Base-by-base conservation (phyloP, 2,329 filamentous ascomycete genomes). In the Pseudocercospora fijiensis region DNA sequence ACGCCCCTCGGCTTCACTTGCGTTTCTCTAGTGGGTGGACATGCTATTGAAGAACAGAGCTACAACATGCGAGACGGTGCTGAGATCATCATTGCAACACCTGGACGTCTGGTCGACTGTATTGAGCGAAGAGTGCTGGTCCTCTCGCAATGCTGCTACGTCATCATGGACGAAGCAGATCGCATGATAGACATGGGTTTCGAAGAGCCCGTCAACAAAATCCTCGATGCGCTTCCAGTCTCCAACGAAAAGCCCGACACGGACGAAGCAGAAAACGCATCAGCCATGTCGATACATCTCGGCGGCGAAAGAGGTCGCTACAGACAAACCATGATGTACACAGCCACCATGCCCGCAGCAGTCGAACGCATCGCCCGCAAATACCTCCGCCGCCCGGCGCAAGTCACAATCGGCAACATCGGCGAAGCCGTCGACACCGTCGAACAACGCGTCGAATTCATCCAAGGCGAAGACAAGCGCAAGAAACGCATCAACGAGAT, bases 281-380 rank as follows among this genome's bases (percentile, higher is more conserved):
- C 85, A 62, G 87, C 89, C n/a, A 98, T 98, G 94, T 89, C 88
- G 71, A 85, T 86, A 63, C 90, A 90, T 72, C 80, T 96, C 1
- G 88, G 88, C 59, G 87, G 87, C 18, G 53, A 56, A 24, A 87
- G 87, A 69, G 89, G 92, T 72, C 85, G 90, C 22, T 98, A 98
- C 80, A 85, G 95, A 64, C 94, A 99, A 78, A 99, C 95, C 0
- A 99, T 99, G 95, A 99, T 99, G 95, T 99, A 98, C 86, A 98
- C 95, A 69, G 95, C 95, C 59, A 99, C 95, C 27, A 99, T 99
- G 95, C 93, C 95, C 1, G 81, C 90, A 0, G 87, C 90, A 0
- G 91, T 99, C 16, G 95, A 99, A 76, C 90, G 91, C 67, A 98
- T 99, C 68, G 95, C 95, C n/a, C 90, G 93, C 72, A 96, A 96